A percentile compares a stretch with the other conserved stretches of the same genome.
Conservation (phyloP, 306 rosid genomes). For the Quercus cerris region DNA sequence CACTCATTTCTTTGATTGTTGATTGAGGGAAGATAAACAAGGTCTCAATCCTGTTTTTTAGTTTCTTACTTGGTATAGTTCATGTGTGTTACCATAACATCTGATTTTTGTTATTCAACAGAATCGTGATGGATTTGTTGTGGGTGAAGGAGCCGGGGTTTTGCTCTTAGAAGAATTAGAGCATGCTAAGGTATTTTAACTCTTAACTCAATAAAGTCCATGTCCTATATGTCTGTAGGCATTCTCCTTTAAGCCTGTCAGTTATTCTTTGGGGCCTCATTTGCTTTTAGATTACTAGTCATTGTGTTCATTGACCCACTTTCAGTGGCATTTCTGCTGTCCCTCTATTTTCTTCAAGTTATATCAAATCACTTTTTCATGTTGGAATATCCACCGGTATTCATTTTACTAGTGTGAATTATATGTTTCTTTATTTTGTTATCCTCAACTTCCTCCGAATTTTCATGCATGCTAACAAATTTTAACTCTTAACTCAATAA, state of each 20-base stretch:
- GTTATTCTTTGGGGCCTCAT: not conserved
- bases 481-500: conserved; percentile 4
- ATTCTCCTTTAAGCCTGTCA: not conserved
- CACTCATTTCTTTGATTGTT: conserved; percentile 4
- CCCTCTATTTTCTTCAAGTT: conserved; percentile 11
- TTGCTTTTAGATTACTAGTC: not conserved
- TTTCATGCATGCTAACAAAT: conserved; percentile 73
- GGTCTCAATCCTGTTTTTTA: conserved; percentile 1
- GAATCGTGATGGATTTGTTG: conserved; percentile 98
- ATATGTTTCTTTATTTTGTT: too few species aligned
- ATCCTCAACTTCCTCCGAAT: too few species aligned
- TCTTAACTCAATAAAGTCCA: not conserved
- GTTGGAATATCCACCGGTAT: not conserved
- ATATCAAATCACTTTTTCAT: not conserved
- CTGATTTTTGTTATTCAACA: conserved; percentile 41
- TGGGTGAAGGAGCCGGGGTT: conserved; percentile 99
- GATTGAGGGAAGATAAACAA: not conserved
- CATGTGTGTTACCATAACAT: conserved; percentile 16
- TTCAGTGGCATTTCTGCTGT: not conserved
- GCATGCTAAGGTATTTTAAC: conserved; percentile 80
- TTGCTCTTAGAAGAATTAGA: conserved; percentile 91
- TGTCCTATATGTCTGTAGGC: not conserved
- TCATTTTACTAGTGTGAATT: not conserved
- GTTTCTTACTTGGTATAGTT: conserved; percentile 14
- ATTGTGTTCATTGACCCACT: not conserved